phyloP scores from a whole-genome alignment of 768 basidiomycete species.

The Amanita jacksonii region DNA sequence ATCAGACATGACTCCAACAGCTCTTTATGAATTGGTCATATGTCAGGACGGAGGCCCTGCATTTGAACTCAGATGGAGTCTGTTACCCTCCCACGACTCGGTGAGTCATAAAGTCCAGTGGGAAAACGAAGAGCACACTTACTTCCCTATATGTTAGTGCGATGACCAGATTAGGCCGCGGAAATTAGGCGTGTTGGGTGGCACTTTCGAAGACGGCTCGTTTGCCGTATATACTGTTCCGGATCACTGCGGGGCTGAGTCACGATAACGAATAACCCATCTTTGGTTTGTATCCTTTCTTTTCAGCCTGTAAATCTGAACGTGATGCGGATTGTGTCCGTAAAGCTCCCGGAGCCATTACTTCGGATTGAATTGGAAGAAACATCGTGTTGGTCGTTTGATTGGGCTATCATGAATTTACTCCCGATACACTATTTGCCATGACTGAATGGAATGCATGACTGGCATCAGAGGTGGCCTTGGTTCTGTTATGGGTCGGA shows the following conservation, averaged over 20 bases:
- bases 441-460: constrained; percentile 69
- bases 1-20: constrained; percentile 17
- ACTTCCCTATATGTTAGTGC: constrained; percentile 11
- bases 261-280: constrained; percentile 26
- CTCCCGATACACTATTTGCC: constrained; percentile 72
- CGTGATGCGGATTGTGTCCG: constrained; percentile 22
- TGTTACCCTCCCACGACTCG: constrained; percentile 68
- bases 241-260: constrained; percentile 42
- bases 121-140: neutral
- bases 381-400: constrained; percentile 67
- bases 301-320: neutral
- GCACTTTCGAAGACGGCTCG: constrained; percentile 82
- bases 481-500: constrained; percentile 65
- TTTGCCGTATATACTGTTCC: constrained; percentile 74
- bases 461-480: constrained; percentile 68
- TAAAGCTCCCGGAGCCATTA: constrained; percentile 52
- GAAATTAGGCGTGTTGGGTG: constrained; percentile 79
- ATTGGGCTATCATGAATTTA: constrained; percentile 67
- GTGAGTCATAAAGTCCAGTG: constrained; percentile 16
- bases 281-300: constrained; percentile 32
- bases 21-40: constrained; percentile 77
- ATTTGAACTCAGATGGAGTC: constrained; percentile 87
- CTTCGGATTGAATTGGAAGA: constrained; percentile 70
- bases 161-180: constrained; percentile 20
- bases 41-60: constrained; percentile 78